Conservation (phyloP, 2,329 filamentous ascomycete genomes). For the Fusarium domesticum region DNA sequence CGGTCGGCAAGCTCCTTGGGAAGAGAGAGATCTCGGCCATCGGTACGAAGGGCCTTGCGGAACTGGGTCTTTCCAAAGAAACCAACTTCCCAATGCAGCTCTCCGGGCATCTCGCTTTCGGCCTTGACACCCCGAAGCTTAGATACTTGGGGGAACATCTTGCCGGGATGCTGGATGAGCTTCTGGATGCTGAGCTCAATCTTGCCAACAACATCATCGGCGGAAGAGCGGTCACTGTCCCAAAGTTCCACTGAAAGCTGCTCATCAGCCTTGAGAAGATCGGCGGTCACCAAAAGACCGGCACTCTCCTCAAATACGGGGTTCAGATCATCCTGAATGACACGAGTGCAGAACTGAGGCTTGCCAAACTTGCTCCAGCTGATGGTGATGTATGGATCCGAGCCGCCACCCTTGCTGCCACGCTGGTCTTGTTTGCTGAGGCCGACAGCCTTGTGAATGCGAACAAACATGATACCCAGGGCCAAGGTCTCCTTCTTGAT, state of each 20-base stretch:
- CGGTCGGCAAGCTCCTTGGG: slow-evolving; percentile 71
- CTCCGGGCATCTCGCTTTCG: slow-evolving; percentile 84
- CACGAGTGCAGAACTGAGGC: slow-evolving; percentile 94
- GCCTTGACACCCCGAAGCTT: slow-evolving; percentile 79
- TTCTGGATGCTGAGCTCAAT: slow-evolving; percentile 92
- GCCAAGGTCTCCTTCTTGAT: slow-evolving; percentile 87
- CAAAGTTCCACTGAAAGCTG: slow-evolving; percentile 91
- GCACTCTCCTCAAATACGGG: slow-evolving; percentile 88
- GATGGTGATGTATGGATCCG: slow-evolving; percentile 92
- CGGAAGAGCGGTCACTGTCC: slow-evolving; percentile 90
- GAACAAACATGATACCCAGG: slow-evolving; percentile 85
- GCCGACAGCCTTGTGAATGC: slow-evolving; percentile 82
- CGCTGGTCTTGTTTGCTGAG: slow-evolving; percentile 88
- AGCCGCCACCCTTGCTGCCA: slow-evolving; percentile 80
- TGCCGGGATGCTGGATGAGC: slow-evolving; percentile 86
- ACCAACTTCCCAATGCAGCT: slow-evolving; percentile 93
- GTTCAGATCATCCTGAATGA: slow-evolving; percentile 92
- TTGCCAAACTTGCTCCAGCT: slow-evolving; percentile 96
- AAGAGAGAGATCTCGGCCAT: slow-evolving; percentile 77
- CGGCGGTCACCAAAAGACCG: slow-evolving; percentile 80
- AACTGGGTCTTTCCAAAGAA: slow-evolving; percentile 92
- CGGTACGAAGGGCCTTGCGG: slow-evolving; percentile 76
- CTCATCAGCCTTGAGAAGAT: slow-evolving; percentile 90
- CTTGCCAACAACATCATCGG: slow-evolving; percentile 93
- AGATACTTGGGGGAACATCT: slow-evolving; percentile 87